phyloP scores from a whole-genome alignment of 2,329 filamentous ascomycete genomes.

The Penicillium aurantiogriseum region DNA sequence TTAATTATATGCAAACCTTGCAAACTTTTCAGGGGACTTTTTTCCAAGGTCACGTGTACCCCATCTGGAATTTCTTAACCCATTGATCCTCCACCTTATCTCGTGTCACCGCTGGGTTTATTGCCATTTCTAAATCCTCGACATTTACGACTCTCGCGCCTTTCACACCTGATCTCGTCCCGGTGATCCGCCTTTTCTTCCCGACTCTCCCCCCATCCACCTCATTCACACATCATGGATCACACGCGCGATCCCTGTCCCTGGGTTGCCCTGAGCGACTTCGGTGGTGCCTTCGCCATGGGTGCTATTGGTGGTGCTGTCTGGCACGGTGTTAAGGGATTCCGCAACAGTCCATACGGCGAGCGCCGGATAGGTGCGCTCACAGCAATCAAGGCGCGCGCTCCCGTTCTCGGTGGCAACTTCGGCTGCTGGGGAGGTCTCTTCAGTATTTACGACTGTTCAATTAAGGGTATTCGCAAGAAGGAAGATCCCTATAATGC shows the following conservation, averaged over 20 bases:
- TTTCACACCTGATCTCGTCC: neutral
- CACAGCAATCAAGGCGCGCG: slow-evolving; percentile 95
- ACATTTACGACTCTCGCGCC: neutral
- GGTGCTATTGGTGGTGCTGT: slow-evolving; percentile 81
- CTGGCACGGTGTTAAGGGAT: slow-evolving; percentile 97
- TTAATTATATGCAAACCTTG: neutral
- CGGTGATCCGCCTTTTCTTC: neutral
- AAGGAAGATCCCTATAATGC: slow-evolving; percentile 99
- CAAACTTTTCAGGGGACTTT: neutral
- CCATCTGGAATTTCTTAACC: neutral
- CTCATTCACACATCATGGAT: slow-evolving; percentile 62
- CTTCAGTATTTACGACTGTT: slow-evolving; percentile 95
- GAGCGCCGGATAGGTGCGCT: slow-evolving; percentile 93
- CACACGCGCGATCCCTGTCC: slow-evolving; percentile 96
- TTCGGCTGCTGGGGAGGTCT: slow-evolving; percentile 97
- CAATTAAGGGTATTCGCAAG: slow-evolving; percentile 87
- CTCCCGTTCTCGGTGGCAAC: slow-evolving; percentile 93
- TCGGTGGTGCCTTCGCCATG: slow-evolving; percentile 96
- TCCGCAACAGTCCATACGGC: slow-evolving; percentile 84
- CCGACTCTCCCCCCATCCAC: neutral
- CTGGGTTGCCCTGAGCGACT: slow-evolving; percentile 95
- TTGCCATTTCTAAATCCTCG: neutral
- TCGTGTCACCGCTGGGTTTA: neutral
- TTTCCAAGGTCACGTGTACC: neutral
- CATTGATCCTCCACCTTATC: slow-evolving; percentile 1